Percentiles rank a stretch among this genome's conserved stretches.
phyloP scores from a whole-genome alignment of 2,329 filamentous ascomycete genomes.

The Xylariaceae sp. region DNA sequence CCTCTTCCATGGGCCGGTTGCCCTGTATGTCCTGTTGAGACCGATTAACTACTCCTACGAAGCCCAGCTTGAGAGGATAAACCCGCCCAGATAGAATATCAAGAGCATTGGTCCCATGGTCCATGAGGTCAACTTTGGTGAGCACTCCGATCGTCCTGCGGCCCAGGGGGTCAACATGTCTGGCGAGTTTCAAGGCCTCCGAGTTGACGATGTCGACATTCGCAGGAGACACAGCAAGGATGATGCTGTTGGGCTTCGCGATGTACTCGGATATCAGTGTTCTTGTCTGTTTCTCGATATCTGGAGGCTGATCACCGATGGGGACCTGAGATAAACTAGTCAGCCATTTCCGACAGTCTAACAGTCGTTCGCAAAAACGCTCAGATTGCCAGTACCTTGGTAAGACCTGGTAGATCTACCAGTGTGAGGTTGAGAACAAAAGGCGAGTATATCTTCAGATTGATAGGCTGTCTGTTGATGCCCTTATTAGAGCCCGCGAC shows the following conservation, averaged over 20 bases:
- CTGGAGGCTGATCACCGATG: slow-evolving; percentile 92
- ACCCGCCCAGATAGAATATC: slow-evolving; percentile 97
- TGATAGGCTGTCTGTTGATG: slow-evolving; percentile 95
- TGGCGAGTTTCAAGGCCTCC: slow-evolving; percentile 90
- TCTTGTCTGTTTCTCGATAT: slow-evolving; percentile 97
- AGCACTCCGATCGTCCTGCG: slow-evolving; percentile 93
- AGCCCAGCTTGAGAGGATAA: slow-evolving; percentile 93
- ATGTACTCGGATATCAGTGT: slow-evolving; percentile 98
- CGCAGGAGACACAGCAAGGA: slow-evolving; percentile 91
- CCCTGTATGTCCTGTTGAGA: slow-evolving; percentile 97
- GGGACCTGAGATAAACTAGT: slow-evolving; percentile 57
- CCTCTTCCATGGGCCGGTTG: slow-evolving; percentile 90
- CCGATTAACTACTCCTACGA: slow-evolving; percentile 96
- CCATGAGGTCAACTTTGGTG: slow-evolving; percentile 97
- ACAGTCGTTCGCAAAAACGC: neutral
- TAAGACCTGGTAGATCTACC: slow-evolving; percentile 91
- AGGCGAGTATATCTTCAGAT: slow-evolving; percentile 96
- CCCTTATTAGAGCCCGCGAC: slow-evolving; percentile 95
- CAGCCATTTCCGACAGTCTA: slow-evolving; percentile 10
- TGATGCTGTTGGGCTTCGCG: slow-evolving; percentile 96
- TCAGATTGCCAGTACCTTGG: slow-evolving; percentile 60
- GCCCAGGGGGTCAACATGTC: slow-evolving; percentile 93
- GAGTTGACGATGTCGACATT: slow-evolving; percentile 99
- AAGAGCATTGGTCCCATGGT: slow-evolving; percentile 94
- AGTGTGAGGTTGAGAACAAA: slow-evolving; percentile 94